These are phyloP conservation scores for Neofusicoccum sp. DNA, from an alignment of 2,329 filamentous ascomycete genomes.

Conservation along the genomic window DNA sequence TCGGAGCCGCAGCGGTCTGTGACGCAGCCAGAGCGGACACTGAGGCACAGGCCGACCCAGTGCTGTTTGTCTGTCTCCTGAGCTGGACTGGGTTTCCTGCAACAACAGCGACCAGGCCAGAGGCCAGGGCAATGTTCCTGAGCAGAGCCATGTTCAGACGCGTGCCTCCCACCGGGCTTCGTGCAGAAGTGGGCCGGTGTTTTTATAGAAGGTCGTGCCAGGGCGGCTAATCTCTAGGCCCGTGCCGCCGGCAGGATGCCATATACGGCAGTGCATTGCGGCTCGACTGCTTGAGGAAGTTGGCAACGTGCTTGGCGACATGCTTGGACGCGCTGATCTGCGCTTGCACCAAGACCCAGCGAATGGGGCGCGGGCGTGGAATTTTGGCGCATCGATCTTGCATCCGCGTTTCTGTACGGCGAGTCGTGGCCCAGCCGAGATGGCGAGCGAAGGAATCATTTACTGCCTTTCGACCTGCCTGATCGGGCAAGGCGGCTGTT, in stretches of 20 bases:
- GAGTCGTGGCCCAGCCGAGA: neutral
- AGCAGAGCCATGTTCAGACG: neutral
- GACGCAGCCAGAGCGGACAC: conserved; percentile 16
- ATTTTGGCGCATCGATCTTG: neutral
- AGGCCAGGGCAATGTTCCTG: conserved; percentile 5
- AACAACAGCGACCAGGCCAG: neutral
- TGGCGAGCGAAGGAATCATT: neutral
- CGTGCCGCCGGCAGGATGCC: neutral
- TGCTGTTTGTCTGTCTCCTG: conserved; percentile 1
- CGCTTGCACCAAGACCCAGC: neutral
- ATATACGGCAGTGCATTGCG: neutral
- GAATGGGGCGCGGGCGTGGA: neutral
- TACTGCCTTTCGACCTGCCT: neutral
- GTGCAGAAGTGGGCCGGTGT: neutral
- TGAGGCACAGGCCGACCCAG: conserved; percentile 18
- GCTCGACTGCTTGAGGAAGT: conserved; percentile 13
- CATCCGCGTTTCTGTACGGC: neutral
- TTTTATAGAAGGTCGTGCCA: neutral
- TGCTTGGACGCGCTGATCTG: neutral
- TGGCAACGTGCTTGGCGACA: neutral
- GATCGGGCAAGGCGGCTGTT: neutral
- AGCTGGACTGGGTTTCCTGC: neutral
- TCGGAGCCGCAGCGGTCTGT: conserved; percentile 9
- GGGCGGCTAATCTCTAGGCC: neutral
- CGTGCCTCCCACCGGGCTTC: neutral